Evolutionary conservation across 2,329 filamentous ascomycete species (phyloP).

Genomic region (Emergomyces africanus): DNA sequence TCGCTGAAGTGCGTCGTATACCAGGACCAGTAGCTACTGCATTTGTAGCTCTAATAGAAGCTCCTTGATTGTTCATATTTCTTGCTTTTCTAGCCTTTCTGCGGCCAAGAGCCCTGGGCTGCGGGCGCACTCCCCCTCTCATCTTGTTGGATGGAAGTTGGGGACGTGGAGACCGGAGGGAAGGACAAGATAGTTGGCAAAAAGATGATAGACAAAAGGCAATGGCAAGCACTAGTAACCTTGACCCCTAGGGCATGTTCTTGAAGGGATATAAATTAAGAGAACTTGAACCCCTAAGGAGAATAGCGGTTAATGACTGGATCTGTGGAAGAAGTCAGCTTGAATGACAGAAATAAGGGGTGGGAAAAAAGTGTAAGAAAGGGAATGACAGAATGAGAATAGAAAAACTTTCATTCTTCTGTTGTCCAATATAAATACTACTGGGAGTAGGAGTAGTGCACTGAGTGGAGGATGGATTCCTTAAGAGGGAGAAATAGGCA

Average conservation of each 20-base stretch:
- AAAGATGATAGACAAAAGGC: background rate
- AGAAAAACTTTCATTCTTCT: background rate
- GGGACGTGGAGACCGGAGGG: background rate
- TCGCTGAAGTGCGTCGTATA: background rate
- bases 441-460: too few species aligned
- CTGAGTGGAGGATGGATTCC: background rate
- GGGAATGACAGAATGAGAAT: background rate
- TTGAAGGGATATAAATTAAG: background rate
- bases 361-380: background rate
- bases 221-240: background rate
- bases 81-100: background rate
- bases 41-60: background rate
- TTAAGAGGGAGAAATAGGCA: background rate
- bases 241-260: background rate
- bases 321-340: background rate
- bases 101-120: background rate
- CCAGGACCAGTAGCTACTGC: background rate
- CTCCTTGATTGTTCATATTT: background rate
- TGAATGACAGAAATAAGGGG: background rate
- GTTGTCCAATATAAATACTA: background rate
- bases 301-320: background rate
- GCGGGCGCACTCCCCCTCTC: background rate
- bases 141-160: background rate
- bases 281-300: background rate
- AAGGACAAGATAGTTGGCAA: background rate